Evolutionary conservation across 2,329 filamentous ascomycete genomes (phyloP).

Genomic region (Aspergillus clavatus): DNA sequence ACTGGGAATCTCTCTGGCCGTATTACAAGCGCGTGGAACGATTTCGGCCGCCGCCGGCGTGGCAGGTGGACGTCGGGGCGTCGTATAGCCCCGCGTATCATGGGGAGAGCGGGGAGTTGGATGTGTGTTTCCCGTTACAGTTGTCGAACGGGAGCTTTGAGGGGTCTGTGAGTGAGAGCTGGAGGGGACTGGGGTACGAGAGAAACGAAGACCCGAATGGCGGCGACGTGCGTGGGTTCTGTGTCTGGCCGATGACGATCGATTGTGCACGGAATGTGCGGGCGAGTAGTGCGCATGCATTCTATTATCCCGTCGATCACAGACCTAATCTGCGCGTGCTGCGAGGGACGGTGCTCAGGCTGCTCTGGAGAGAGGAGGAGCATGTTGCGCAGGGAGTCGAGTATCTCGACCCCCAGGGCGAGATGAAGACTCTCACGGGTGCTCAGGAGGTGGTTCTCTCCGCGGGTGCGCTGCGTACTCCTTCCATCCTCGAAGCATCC

Average conservation of each 20-base stretch:
- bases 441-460: constrained; percentile 54
- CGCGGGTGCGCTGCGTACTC: constrained; percentile 55
- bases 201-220: not conserved
- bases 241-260: not conserved
- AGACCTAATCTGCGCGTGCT: constrained; percentile 17
- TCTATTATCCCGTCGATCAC: not conserved
- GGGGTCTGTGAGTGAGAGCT: not conserved
- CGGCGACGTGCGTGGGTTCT: not conserved
- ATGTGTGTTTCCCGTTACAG: not conserved
- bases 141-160: not conserved
- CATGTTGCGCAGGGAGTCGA: constrained; percentile 28
- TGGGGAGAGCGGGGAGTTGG: not conserved
- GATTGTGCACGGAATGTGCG: not conserved
- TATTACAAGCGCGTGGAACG: not conserved
- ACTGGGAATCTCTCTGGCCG: constrained; percentile 8
- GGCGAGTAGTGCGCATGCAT: not conserved
- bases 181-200: not conserved
- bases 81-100: constrained; percentile 2
- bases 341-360: constrained; percentile 40
- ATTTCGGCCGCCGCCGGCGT: not conserved
- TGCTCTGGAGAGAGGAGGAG: not conserved
- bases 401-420: constrained; percentile 15
- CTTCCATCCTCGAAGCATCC: constrained; percentile 56
- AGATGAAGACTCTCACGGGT: constrained; percentile 20
- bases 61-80: not conserved